These are phyloP conservation scores for Tuber borchii DNA, from an alignment of 495 filamentous ascomycete species.

Conservation along the genomic window DNA sequence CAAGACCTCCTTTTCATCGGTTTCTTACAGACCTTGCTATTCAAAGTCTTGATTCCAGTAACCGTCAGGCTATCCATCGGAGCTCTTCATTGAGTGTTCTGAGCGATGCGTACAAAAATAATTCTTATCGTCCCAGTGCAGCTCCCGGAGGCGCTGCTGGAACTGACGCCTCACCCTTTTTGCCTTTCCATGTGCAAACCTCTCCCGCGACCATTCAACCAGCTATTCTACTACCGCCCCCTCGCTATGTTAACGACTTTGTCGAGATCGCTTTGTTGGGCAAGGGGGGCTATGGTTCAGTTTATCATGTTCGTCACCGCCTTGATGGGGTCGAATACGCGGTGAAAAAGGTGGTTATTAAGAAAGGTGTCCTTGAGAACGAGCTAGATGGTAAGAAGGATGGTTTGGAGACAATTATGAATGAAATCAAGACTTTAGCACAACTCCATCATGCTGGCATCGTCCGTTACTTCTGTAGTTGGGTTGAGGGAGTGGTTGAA, in stretches of 20 bases:
- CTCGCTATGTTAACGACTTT: constrained; percentile 27
- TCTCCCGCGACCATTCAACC: constrained; percentile 2
- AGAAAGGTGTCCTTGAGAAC: constrained; percentile 46
- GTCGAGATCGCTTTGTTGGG: constrained; percentile 42
- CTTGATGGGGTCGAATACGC: constrained; percentile 52
- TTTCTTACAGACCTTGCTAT: constrained; percentile 15
- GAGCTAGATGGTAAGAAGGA: constrained; percentile 33
- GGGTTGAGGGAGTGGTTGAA: constrained; percentile 46
- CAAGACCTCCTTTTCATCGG: constrained; percentile 17
- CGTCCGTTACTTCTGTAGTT: constrained; percentile 52
- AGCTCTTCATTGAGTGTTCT: constrained; percentile 28
- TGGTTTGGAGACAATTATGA: constrained; percentile 50
- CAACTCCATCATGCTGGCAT: constrained; percentile 52
- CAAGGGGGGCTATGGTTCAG: constrained; percentile 52
- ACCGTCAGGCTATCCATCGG: constrained; percentile 18
- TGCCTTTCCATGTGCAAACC: not conserved
- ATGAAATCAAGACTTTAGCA: constrained; percentile 52
- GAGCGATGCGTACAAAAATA: constrained; percentile 15
- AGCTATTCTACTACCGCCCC: constrained; percentile 14
- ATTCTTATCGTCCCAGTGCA: constrained; percentile 21
- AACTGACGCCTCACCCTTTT: constrained; percentile 16
- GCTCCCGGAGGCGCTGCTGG: constrained; percentile 19
- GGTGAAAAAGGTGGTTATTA: constrained; percentile 52
- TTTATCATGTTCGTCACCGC: constrained; percentile 50
- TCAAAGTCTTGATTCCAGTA: not conserved